phyloP scores from a whole-genome alignment of 805 yeast species.

The Millerozyma miso region DNA sequence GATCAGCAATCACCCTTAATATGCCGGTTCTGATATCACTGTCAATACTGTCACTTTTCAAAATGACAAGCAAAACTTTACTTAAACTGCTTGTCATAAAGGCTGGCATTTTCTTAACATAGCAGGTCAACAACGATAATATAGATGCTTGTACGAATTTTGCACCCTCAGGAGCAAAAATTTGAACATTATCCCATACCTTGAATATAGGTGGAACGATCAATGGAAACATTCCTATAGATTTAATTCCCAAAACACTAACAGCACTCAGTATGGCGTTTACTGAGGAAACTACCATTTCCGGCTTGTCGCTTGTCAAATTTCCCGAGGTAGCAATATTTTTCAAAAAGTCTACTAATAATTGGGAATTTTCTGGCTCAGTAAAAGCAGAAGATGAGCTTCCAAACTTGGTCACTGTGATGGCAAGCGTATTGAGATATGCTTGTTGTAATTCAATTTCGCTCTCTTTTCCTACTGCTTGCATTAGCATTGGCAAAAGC shows the following conservation, averaged over 20 bases:
- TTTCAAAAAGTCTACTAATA: slow-evolving; percentile 47
- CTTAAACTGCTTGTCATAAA: slow-evolving; percentile 69
- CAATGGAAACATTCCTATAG: slow-evolving; percentile 80
- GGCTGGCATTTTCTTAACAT: slow-evolving; percentile 80
- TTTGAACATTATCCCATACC: slow-evolving; percentile 46
- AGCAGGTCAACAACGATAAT: slow-evolving; percentile 65
- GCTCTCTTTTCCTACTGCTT: slow-evolving; percentile 28
- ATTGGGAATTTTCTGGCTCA: slow-evolving; percentile 40
- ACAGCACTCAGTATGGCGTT: slow-evolving; percentile 68
- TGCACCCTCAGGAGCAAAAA: slow-evolving; percentile 22
- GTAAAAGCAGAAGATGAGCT: slow-evolving; percentile 16
- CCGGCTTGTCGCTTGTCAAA: slow-evolving; percentile 51
- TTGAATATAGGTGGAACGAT: slow-evolving; percentile 71
- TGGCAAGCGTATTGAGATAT: slow-evolving; percentile 63
- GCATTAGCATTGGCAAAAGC: slow-evolving; percentile 48
- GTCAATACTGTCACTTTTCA: slow-evolving; percentile 56
- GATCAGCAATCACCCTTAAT: slow-evolving; percentile 56
- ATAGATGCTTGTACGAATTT: slow-evolving; percentile 63
- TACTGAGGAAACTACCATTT: slow-evolving; percentile 67
- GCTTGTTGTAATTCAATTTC: slow-evolving; percentile 60
- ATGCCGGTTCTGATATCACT: slow-evolving; percentile 58
- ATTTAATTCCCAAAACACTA: slow-evolving; percentile 76
- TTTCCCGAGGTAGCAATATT: slow-evolving; percentile 49
- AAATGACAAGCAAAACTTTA: slow-evolving; percentile 55
- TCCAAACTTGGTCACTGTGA: slow-evolving; percentile 62